Conservation (phyloP, 1,284 basidiomycete species). For the Somion occarium region DNA sequence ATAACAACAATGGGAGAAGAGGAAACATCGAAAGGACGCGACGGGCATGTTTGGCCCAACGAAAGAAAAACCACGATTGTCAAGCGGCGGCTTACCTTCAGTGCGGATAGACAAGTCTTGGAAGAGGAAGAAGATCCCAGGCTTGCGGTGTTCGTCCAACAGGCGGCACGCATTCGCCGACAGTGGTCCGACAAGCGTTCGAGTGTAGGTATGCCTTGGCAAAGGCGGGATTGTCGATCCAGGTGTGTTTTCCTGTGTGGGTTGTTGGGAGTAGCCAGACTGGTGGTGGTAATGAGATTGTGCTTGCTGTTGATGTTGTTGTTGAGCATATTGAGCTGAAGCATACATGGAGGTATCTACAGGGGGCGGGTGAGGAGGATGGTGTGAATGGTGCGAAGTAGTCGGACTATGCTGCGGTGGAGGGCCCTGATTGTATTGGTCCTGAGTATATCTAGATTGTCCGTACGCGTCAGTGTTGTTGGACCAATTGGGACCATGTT, state of each 20-base stretch:
- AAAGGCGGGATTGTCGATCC: conserved; percentile 37
- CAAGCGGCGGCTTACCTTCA: conserved; percentile 47
- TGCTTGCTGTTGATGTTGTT: conserved; percentile 25
- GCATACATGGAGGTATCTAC: conserved; percentile 32
- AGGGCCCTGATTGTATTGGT: conserved; percentile 26
- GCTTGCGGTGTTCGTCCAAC: conserved; percentile 75
- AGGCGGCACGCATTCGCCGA: conserved; percentile 81
- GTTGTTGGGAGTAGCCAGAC: conserved; percentile 20
- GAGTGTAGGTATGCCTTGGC: conserved; percentile 68
- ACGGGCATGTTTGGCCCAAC: not conserved
- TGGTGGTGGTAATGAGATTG: conserved; percentile 26
- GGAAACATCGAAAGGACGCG: not conserved
- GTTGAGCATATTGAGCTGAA: conserved; percentile 32
- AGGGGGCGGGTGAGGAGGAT: conserved; percentile 14
- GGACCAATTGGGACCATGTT: conserved; percentile 4
- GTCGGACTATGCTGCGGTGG: conserved; percentile 8
- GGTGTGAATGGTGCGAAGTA: not conserved
- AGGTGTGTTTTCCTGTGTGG: conserved; percentile 27
- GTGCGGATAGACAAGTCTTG: conserved; percentile 86
- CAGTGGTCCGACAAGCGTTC: conserved; percentile 84
- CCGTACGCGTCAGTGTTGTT: conserved; percentile 16
- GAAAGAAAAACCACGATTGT: not conserved
- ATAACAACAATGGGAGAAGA: conserved; percentile 3
- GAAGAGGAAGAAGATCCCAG: conserved; percentile 85
- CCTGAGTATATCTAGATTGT: conserved; percentile 28